A percentile compares a stretch with the other conserved stretches of the same genome.
Evolutionary conservation across 2,329 filamentous ascomycete species (phyloP).

Genomic region (Diatrype stigma): DNA sequence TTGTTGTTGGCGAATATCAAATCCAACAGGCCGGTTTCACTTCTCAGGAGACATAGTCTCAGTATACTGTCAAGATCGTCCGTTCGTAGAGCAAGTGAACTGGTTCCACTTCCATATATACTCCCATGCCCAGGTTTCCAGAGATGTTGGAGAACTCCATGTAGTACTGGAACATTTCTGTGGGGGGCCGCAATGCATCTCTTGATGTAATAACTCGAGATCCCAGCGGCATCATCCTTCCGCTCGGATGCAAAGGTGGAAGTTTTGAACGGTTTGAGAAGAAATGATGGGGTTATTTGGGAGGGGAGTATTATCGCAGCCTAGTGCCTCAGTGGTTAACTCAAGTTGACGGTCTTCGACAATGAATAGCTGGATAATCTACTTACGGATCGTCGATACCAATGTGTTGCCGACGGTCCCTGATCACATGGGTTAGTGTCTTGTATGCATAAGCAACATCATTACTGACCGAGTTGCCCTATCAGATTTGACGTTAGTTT

Average conservation of each 20-base stretch:
- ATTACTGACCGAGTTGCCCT: background rate
- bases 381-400: constrained; percentile 9
- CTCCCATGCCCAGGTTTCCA: too few species aligned
- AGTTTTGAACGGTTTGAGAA: background rate
- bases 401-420: background rate
- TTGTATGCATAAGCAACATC: background rate
- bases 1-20: constrained; percentile 1
- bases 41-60: background rate
- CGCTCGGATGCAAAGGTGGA: background rate
- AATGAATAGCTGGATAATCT: background rate
- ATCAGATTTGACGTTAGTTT: background rate
- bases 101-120: too few species aligned
- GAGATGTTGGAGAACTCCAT: background rate
- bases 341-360: background rate
- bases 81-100: background rate
- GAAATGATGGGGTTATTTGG: constrained; percentile 2
- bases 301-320: constrained; percentile 13
- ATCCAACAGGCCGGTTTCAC: constrained; percentile 1
- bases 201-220: constrained; percentile 3
- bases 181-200: background rate
- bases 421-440: constrained; percentile 2
- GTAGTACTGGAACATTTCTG: background rate
- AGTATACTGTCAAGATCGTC: constrained; percentile 2
- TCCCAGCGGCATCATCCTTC: background rate
- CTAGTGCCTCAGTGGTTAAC: background rate